Conservation (phyloP, 768 basidiomycete genomes). For the Austroboletus festivus region DNA sequence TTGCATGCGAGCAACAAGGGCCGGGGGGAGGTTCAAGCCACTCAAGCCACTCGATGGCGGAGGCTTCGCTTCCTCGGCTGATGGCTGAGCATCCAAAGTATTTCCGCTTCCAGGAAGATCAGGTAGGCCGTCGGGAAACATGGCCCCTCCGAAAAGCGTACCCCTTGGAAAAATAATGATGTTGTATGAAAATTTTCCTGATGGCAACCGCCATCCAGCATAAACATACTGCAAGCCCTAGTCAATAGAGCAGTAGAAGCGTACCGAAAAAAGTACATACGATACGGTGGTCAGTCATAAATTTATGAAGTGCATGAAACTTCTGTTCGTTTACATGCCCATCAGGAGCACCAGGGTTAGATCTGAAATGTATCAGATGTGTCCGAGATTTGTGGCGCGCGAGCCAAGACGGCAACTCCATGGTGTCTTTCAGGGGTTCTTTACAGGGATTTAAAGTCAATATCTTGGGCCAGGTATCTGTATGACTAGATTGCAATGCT, state of each 20-base stretch:
- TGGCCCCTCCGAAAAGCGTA: conserved; percentile 39
- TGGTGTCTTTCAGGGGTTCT: conserved; percentile 38
- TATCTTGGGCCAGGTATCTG: conserved; percentile 51
- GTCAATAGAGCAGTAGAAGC: conserved; percentile 1
- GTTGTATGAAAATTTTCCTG: conserved; percentile 42
- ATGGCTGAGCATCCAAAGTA: conserved; percentile 5
- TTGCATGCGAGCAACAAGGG: conserved; percentile 18
- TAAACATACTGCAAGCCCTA: conserved; percentile 42
- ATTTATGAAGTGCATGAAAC: conserved; percentile 39
- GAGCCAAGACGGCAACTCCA: conserved; percentile 49
- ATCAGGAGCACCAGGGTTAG: conserved; percentile 34
- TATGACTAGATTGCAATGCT: conserved; percentile 40
- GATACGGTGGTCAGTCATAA: conserved; percentile 42
- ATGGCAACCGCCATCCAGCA: conserved; percentile 47
- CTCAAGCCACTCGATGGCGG: not conserved
- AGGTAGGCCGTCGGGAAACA: conserved; percentile 56
- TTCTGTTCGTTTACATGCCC: conserved; percentile 40
- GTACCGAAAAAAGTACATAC: conserved; percentile 35
- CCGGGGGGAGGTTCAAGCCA: conserved; percentile 8
- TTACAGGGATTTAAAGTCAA: conserved; percentile 41
- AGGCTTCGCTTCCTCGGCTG: conserved; percentile 6
- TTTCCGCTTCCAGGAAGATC: conserved; percentile 30
- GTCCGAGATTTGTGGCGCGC: conserved; percentile 34
- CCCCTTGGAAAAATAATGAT: conserved; percentile 45
- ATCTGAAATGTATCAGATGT: conserved; percentile 40